Evolutionary conservation across 176 grass and related monocot genomes (phyloP).

Genomic region (Dendrocalamus sinicus): DNA sequence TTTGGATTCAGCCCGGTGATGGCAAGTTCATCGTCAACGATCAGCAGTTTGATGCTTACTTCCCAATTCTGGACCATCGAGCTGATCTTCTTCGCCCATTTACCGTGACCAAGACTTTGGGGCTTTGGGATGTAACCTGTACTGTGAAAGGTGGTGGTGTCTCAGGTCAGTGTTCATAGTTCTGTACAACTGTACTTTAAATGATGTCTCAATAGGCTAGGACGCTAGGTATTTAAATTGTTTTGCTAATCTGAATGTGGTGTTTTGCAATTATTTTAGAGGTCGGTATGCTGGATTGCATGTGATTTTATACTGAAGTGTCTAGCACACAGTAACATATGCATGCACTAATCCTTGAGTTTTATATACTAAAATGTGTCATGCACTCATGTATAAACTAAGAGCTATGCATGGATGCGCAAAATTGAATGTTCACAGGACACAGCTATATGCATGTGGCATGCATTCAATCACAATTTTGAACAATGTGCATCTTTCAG

Average conservation of each 20-base stretch:
- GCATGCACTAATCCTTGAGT: neutral
- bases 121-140: conserved; percentile 75
- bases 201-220: neutral
- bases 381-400: neutral
- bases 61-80: conserved; percentile 87
- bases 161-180: conserved; percentile 68
- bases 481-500: neutral
- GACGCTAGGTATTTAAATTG: neutral
- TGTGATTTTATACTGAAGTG: neutral
- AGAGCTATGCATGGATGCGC: neutral
- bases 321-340: neutral
- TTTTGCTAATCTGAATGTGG: conserved; percentile 1
- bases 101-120: conserved; percentile 79
- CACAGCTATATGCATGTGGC: neutral
- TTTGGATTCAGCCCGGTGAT: conserved; percentile 88
- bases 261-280: neutral
- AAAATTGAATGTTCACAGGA: neutral
- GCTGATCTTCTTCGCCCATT: conserved; percentile 90
- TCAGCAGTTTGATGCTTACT: conserved; percentile 93
- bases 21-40: conserved; percentile 92
- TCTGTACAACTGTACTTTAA: conserved; percentile 3
- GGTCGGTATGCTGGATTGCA: conserved; percentile 7
- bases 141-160: conserved; percentile 93
- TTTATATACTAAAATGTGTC: conserved; percentile 15
- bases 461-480: neutral